Evolutionary conservation across 306 rosid genomes (phyloP), one percentile per base, ranked within the genome.

Genomic region (Dicorynia guianensis): DNA sequence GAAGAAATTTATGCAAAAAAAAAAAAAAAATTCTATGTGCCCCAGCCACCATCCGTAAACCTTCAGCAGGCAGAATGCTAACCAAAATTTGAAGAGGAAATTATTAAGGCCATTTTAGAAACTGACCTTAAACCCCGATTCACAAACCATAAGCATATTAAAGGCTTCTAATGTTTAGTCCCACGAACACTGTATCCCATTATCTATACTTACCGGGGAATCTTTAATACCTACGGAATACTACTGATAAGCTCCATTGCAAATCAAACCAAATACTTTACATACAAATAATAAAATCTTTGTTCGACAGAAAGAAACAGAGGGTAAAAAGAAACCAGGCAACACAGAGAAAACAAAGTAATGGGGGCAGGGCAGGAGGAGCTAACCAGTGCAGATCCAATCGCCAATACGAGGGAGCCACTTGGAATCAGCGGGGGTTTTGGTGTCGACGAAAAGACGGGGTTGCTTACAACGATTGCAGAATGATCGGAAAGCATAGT

Each of bases 341-440:
- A 6, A 67, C 4, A 36, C 25, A n/a, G 4, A 14, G 8, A 61
- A 36, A 18, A 0, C 9, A 60, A 4, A 10, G 42, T 1, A 20
- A 43, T 8, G 5, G 38, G 20, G 4, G 54, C 13, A 17, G 19
- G 33, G 38, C 9, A 14, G 49, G 5, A 40, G 69, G 42, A 66
- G 56, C 96, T 81, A 86, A 94, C 98, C 96, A 48, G 95, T 85
- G 87, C 98, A 94, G 95, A 93, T 91, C 97, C 98, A 93, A 78
- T 93, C 98, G 40, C 98, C 97, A 43, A 92, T 88, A 17, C 97
- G 93, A 42, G 98, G 98, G 50, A 95, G 96, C 98, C 98, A 95
- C 78, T 92, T 95, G 75, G 97, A 92, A 86, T 95, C 92, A 54
- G 98, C 79, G 3, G 98, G 97, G 72, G 98, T 95, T 85, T 90